These are phyloP conservation scores for Tylopilus sp. DNA, from an alignment of 768 basidiomycete species.

Conservation along the genomic window DNA sequence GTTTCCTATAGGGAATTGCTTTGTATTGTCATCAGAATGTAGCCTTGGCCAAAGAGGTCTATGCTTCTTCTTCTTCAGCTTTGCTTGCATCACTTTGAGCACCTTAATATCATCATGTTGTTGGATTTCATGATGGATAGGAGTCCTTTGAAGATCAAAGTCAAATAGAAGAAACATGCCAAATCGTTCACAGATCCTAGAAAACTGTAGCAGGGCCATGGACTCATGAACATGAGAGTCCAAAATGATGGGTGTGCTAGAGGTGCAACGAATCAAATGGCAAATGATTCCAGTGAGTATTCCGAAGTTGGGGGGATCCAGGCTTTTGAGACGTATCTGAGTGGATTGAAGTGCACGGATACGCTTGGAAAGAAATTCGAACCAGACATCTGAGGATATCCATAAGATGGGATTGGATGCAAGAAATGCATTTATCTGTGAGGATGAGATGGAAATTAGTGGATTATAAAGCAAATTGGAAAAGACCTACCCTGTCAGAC, in stretches of 20 bases:
- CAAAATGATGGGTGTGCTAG: slow-evolving; percentile 7
- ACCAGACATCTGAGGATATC: slow-evolving; percentile 6
- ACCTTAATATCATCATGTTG: slow-evolving; percentile 1
- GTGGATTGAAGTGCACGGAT: not conserved
- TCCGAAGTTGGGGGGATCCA: slow-evolving; percentile 4
- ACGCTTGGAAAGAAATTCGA: slow-evolving; percentile 1
- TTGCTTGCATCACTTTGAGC: not conserved
- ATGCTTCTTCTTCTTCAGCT: not conserved
- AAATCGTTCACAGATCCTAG: not conserved
- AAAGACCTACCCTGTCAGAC: not conserved
- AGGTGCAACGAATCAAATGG: slow-evolving; percentile 3
- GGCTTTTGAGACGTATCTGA: not conserved
- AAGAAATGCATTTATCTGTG: not conserved
- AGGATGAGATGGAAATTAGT: not conserved
- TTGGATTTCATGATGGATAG: not conserved
- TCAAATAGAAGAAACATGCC: slow-evolving; percentile 14
- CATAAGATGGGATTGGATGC: slow-evolving; percentile 1
- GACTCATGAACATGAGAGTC: slow-evolving; percentile 8
- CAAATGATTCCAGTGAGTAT: slow-evolving; percentile 6
- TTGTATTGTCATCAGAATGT: fast-evolving
- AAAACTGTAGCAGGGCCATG: slow-evolving; percentile 6
- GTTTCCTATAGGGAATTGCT: not conserved
- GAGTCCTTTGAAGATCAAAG: not conserved
- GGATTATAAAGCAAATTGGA: too few relatives aligned
- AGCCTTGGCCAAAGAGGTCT: not conserved